Conservation (phyloP, 768 basidiomycete genomes). For the Suillus subluteus region DNA sequence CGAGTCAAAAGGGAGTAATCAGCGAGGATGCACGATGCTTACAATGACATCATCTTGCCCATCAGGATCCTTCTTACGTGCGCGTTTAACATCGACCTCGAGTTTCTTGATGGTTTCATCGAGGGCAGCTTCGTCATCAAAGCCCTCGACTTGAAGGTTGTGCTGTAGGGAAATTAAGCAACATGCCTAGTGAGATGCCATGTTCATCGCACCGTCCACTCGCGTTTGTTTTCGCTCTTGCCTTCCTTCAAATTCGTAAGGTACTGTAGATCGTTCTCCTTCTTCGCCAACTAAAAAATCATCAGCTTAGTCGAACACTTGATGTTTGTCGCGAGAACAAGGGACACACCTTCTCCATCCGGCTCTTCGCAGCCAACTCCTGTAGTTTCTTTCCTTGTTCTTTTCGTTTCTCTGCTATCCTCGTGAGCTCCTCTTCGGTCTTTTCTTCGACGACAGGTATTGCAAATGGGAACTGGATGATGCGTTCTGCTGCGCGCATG, state of each 20-base stretch:
- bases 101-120: conserved; percentile 87
- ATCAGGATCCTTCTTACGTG: conserved; percentile 79
- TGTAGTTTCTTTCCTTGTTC: conserved; percentile 90
- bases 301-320: not conserved
- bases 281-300: conserved; percentile 60
- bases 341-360: conserved; percentile 76
- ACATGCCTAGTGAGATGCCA: not conserved
- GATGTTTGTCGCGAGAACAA: not conserved
- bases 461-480: conserved; percentile 89
- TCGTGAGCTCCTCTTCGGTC: conserved; percentile 86
- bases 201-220: conserved; percentile 65
- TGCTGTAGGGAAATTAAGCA: conserved; percentile 40
- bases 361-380: conserved; percentile 84
- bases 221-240: conserved; percentile 63
- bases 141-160: conserved; percentile 67
- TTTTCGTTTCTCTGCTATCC: conserved; percentile 74
- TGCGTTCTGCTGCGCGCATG: conserved; percentile 65
- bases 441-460: conserved; percentile 72
- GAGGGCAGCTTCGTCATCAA: conserved; percentile 76
- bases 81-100: conserved; percentile 74
- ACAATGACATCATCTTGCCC: conserved; percentile 67
- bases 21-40: conserved; percentile 14
- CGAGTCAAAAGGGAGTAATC: conserved; percentile 2
- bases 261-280: conserved; percentile 74
- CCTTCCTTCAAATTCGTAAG: conserved; percentile 67